Percentiles rank a stretch among this genome's conserved stretches.
These are phyloP conservation scores for Leishmania tropica DNA, from an alignment of 208 protist genomes.

Conservation along the genomic window DNA sequence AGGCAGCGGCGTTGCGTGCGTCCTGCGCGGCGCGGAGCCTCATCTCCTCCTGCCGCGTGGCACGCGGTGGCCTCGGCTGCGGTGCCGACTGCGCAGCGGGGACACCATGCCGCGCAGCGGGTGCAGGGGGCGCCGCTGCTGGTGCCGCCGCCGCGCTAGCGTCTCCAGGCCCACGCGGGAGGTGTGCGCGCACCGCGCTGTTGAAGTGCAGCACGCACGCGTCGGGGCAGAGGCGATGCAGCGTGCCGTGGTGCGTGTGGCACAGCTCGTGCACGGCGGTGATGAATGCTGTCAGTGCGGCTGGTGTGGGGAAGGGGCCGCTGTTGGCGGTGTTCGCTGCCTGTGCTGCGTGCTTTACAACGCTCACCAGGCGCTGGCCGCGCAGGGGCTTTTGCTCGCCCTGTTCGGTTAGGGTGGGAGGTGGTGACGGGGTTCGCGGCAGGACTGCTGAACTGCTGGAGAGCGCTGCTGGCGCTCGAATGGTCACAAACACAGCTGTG, in stretches of 20 bases:
- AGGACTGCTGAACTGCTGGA: neutral
- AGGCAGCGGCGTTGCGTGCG: constrained; percentile 17
- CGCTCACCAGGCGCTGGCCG: neutral
- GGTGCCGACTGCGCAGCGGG: neutral
- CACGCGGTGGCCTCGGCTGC: neutral
- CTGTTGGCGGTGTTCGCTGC: constrained; percentile 17
- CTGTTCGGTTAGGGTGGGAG: neutral
- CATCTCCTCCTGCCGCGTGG: neutral
- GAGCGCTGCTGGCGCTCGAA: neutral
- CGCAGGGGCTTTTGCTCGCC: neutral
- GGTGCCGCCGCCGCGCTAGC: neutral
- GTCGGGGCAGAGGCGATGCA: constrained; percentile 18
- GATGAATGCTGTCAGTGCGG: constrained; percentile 17
- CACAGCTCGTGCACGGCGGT: constrained; percentile 13
- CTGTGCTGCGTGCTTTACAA: constrained; percentile 6
- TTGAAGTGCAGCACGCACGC: constrained; percentile 28
- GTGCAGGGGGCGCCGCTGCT: neutral
- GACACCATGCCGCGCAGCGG: neutral
- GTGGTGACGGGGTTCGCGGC: neutral
- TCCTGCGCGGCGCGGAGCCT: constrained; percentile 7
- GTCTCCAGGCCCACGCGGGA: neutral
- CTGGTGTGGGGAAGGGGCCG: constrained; percentile 17
- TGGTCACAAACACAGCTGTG: neutral
- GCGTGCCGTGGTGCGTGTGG: constrained; percentile 19
- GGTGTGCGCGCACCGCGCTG: constrained; percentile 18